Evolutionary conservation across 345 rosid species (phyloP).

Genomic region (Salix dunnii): DNA sequence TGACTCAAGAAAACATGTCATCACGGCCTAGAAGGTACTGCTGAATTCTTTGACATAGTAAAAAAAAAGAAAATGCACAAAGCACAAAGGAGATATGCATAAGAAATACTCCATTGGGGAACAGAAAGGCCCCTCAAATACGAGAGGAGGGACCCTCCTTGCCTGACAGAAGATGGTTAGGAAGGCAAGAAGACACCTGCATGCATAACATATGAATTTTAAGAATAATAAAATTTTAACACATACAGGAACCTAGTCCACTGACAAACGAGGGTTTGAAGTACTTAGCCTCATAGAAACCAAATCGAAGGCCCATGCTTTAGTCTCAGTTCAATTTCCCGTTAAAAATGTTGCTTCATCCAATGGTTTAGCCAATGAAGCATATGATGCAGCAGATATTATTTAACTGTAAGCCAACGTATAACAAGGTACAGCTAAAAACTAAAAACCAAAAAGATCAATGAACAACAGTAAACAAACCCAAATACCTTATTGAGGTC

Average conservation of each 20-base stretch:
- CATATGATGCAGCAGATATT: slow-evolving; percentile 91
- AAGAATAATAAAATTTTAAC: slow-evolving; percentile 50
- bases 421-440: slow-evolving; percentile 55
- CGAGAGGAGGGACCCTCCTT: slow-evolving; percentile 90
- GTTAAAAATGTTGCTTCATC: slow-evolving; percentile 92
- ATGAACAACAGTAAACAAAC: slow-evolving; percentile 33
- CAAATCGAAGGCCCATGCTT: slow-evolving; percentile 86
- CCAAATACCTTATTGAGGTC: slow-evolving; percentile 86
- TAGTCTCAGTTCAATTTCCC: slow-evolving; percentile 96
- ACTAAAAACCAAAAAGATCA: slow-evolving; percentile 45
- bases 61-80: slow-evolving; percentile 37
- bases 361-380: slow-evolving; percentile 97
- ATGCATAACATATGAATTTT: slow-evolving; percentile 87
- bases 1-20: slow-evolving; percentile 30
- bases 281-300: slow-evolving; percentile 95
- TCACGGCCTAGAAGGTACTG: slow-evolving; percentile 16
- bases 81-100: slow-evolving; percentile 70
- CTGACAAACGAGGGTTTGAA: slow-evolving; percentile 74
- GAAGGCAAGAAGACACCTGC: slow-evolving; percentile 95
- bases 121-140: slow-evolving; percentile 87
- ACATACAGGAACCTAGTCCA: slow-evolving; percentile 71
- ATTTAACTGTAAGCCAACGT: slow-evolving; percentile 82
- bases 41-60: slow-evolving; percentile 9
- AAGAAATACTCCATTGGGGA: slow-evolving; percentile 81
- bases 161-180: slow-evolving; percentile 94